Percentiles rank a stretch among this genome's conserved stretches.
Evolutionary conservation across 2,329 filamentous ascomycete species (phyloP).

Genomic region (Didymella exigua): DNA sequence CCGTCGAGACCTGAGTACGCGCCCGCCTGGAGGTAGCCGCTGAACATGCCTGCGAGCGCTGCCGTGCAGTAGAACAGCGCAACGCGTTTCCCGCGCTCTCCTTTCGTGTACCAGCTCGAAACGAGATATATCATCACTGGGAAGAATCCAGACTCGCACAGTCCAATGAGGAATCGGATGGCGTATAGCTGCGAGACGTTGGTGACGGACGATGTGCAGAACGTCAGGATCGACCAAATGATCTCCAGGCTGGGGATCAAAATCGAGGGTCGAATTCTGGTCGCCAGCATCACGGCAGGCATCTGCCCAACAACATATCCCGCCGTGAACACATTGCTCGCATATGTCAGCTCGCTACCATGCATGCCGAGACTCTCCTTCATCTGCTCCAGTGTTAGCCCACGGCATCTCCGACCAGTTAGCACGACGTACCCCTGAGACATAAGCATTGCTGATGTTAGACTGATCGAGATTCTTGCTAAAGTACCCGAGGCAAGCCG

Average conservation of each 20-base stretch:
- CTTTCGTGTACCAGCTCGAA: slow-evolving; percentile 52
- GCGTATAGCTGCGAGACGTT: slow-evolving; percentile 41
- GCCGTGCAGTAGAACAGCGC: slow-evolving; percentile 43
- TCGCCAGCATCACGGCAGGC: slow-evolving; percentile 36
- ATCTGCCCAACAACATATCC: slow-evolving; percentile 41
- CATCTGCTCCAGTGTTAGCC: slow-evolving; percentile 23
- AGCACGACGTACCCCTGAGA: slow-evolving; percentile 30
- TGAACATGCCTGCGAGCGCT: slow-evolving; percentile 43
- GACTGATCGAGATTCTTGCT: slow-evolving; percentile 36
- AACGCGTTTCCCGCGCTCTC: slow-evolving; percentile 41
- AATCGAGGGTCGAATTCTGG: slow-evolving; percentile 31
- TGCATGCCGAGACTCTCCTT: slow-evolving; percentile 38
- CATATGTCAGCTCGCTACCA: slow-evolving; percentile 41
- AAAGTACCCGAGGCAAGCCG: slow-evolving; percentile 36
- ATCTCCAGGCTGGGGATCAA: slow-evolving; percentile 44
- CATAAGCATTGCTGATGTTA: slow-evolving; percentile 40
- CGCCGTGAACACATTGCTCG: slow-evolving; percentile 36
- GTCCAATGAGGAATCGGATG: slow-evolving; percentile 42
- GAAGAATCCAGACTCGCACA: slow-evolving; percentile 37
- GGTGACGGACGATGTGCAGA: slow-evolving; percentile 27
- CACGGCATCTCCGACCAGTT: neutral
- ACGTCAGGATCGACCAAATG: slow-evolving; percentile 30
- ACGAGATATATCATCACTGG: slow-evolving; percentile 45
- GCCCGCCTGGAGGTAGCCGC: slow-evolving; percentile 43
- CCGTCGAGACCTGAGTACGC: slow-evolving; percentile 41